Percentiles rank a stretch among this genome's conserved stretches.
Evolutionary conservation across 441 rosid genomes (phyloP).

Genomic region (Populus hybrid): DNA sequence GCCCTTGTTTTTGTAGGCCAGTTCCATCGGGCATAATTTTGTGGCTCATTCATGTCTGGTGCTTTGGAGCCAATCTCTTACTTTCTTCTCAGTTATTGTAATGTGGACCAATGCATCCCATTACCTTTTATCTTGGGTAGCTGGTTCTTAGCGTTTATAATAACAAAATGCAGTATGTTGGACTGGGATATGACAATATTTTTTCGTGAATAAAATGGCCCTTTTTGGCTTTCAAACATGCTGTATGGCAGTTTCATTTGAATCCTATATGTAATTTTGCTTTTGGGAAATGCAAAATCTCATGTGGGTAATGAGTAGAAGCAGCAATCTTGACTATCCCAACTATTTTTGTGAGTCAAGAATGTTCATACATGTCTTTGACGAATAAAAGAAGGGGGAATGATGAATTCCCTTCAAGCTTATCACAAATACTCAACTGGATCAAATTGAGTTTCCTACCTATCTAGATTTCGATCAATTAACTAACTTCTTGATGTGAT

Average conservation of each 20-base stretch:
- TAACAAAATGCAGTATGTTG: not conserved
- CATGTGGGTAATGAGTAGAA: not conserved
- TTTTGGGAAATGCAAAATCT: not conserved
- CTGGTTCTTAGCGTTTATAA: not conserved
- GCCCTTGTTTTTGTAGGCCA: slow-evolving; percentile 45
- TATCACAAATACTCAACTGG: too few relatives aligned
- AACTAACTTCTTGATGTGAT: too few relatives aligned
- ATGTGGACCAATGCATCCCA: slow-evolving; percentile 29
- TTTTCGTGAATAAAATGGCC: not conserved
- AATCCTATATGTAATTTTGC: not conserved
- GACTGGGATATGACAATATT: not conserved
- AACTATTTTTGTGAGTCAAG: not conserved
- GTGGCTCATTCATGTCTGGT: not conserved
- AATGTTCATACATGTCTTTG: too few relatives aligned
- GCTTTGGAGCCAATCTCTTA: not conserved
- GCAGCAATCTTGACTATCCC: not conserved
- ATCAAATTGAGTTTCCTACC: too few relatives aligned
- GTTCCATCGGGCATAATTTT: slow-evolving; percentile 16
- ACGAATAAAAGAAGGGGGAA: too few relatives aligned
- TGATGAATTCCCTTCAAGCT: too few relatives aligned
- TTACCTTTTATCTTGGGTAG: slow-evolving; percentile 40
- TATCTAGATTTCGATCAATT: too few relatives aligned
- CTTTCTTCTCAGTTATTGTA: not conserved
- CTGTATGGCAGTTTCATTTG: not conserved
- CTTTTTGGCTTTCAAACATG: not conserved